Base-by-base conservation (phyloP, 768 basidiomycete species). In the Kwoniella botswanensis region DNA sequence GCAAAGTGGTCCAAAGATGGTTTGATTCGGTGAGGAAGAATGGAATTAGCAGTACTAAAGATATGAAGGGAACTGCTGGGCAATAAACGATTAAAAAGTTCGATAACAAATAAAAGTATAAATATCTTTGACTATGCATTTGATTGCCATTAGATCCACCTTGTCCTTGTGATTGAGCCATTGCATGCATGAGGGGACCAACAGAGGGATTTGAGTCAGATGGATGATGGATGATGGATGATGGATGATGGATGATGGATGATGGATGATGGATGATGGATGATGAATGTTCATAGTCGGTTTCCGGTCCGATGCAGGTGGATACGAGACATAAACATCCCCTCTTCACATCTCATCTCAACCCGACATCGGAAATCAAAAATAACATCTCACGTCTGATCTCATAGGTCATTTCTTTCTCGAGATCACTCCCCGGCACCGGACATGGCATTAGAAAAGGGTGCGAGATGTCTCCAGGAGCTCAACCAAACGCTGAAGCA, bases 1-100 rank as follows among this genome's bases (percentile, higher is more conserved):
- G 91, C 78, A 76, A 91, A 76, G 76, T 94, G 71, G 88, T 91
- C 72, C 94, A 94, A 90, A 86, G 88, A 41, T 88, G 93, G 65
- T 94, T 96, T 77, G 94, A 95, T 78, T 88, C 91, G 87, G 93
- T 93, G 70, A 73, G 85, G 67, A 73, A 86, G 67, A 90, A 91
- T 76, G 90, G 91, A 12, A 86, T 86, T 17, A 92, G 91, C 74
- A 80, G 81, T 13, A 85, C 91, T 68, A 80, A 76, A 71, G 71
- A 74, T 57, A 21, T 66, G 63, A 77, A 77, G 63, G 81, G 81
- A 3, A 68, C 67, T n/a, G 80, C 74, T 52, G 71, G 71, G 13
- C 62, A 65, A 26, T 70, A 6, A 35, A 35, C 35, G 35, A 9
- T 35, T 35, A 7, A 35, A 35, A 7, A 35, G 35, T 7, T 7